phyloP scores from a whole-genome alignment of 2,329 filamentous ascomycete genomes.

The Acephala macrosclerotiorum region DNA sequence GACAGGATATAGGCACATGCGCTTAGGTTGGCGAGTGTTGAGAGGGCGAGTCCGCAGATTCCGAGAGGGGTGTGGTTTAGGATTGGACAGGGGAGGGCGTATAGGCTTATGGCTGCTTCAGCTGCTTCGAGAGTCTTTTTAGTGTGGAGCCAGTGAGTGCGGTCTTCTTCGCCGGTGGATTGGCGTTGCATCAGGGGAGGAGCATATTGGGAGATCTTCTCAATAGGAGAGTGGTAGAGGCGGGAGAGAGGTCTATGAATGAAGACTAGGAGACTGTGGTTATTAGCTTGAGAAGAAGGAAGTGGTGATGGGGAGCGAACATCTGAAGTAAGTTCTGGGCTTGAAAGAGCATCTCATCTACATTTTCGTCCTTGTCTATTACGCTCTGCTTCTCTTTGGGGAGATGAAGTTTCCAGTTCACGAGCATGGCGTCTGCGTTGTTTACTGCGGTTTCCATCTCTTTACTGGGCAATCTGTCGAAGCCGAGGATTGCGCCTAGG shows the following conservation, averaged over 20 bases:
- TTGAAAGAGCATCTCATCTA: slow-evolving; percentile 49
- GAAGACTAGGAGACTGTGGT: slow-evolving; percentile 31
- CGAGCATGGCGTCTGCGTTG: slow-evolving; percentile 48
- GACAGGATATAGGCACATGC: slow-evolving; percentile 61
- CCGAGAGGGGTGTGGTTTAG: slow-evolving; percentile 64
- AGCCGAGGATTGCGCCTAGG: slow-evolving; percentile 43
- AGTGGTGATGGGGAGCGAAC: slow-evolving; percentile 39
- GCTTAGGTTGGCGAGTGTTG: slow-evolving; percentile 64
- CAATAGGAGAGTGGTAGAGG: slow-evolving; percentile 34
- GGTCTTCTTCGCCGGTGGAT: slow-evolving; percentile 20
- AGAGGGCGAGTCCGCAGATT: slow-evolving; percentile 61
- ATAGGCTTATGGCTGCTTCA: slow-evolving; percentile 62
- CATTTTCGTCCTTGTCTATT: slow-evolving; percentile 46
- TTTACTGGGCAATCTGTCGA: slow-evolving; percentile 39
- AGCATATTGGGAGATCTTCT: slow-evolving; percentile 32
- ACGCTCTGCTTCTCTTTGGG: slow-evolving; percentile 50
- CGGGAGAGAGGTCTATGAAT: slow-evolving; percentile 39
- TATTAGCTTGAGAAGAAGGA: slow-evolving; percentile 11
- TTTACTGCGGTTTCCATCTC: slow-evolving; percentile 40
- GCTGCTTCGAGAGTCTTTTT: slow-evolving; percentile 66
- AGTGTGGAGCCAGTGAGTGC: slow-evolving; percentile 52
- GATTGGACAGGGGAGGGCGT: slow-evolving; percentile 61
- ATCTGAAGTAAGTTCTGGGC: slow-evolving; percentile 46
- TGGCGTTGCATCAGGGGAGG: slow-evolving; percentile 26
- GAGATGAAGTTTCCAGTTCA: slow-evolving; percentile 49